Conservation (phyloP, 257 asterid species). For the Penstemon barbatus region DNA sequence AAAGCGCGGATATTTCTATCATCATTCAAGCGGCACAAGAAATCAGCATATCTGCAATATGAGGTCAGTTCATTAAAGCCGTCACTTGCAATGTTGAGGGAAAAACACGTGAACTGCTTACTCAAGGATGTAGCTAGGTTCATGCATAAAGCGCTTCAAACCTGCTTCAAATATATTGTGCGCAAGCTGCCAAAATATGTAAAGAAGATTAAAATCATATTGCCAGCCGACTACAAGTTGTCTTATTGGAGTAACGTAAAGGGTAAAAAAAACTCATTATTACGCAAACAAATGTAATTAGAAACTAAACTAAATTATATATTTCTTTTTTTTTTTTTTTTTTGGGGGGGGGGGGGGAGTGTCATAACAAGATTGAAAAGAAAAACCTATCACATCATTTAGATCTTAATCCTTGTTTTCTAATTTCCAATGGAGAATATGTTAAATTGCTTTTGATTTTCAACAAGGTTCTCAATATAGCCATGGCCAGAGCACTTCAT, state of each 20-base stretch:
- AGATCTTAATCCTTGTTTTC: neutral
- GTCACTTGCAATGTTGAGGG: neutral
- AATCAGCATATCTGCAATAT: constrained; percentile 90
- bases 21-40: constrained; percentile 86
- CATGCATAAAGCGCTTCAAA: constrained; percentile 91
- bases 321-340: no score
- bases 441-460: neutral
- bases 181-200: constrained; percentile 62
- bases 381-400: neutral
- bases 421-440: neutral
- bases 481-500: constrained; percentile 4
- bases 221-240: constrained; percentile 5
- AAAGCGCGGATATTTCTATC: constrained; percentile 95
- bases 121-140: constrained; percentile 97
- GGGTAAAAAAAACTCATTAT: neutral
- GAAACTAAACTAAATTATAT: no score
- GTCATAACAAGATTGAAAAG: constrained; percentile 1
- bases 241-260: neutral
- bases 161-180: constrained; percentile 94
- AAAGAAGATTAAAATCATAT: constrained; percentile 14
- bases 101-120: constrained; percentile 36
- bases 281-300: neutral
- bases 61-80: constrained; percentile 14
- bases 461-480: constrained; percentile 7
- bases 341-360: neutral